Evolutionary conservation across 2,329 filamentous ascomycete species (phyloP).

Genomic region (Trichoderma oligosporum): DNA sequence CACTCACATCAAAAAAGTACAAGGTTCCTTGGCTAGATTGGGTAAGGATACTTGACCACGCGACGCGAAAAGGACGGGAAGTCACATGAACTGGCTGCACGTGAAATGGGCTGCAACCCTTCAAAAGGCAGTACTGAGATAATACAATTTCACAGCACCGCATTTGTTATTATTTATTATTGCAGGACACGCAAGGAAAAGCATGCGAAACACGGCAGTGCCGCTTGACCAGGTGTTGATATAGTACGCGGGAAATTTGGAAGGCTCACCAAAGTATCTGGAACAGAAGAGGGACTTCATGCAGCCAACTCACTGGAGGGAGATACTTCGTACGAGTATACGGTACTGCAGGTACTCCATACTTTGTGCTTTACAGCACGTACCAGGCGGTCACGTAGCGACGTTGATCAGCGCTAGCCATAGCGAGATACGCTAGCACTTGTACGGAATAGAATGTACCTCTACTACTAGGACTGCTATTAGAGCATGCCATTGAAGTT

Average conservation of each 20-base stretch:
- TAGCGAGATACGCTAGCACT: neutral
- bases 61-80: constrained; percentile 30
- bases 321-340: too few relatives aligned
- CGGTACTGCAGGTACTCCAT: too few relatives aligned
- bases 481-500: too few relatives aligned
- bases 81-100: constrained; percentile 31
- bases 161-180: neutral
- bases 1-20: constrained; percentile 4
- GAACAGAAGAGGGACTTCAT: neutral
- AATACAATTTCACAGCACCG: too few relatives aligned
- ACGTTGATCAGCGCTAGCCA: neutral
- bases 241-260: constrained; percentile 9
- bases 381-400: neutral
- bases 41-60: constrained; percentile 6
- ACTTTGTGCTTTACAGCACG: neutral
- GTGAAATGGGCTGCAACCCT: constrained; percentile 15
- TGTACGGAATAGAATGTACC: too few relatives aligned
- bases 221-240: constrained; percentile 3
- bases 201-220: constrained; percentile 18
- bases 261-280: neutral
- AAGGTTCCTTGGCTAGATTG: too few relatives aligned
- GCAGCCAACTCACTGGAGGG: too few relatives aligned
- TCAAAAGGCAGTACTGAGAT: neutral
- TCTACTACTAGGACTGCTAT: constrained; percentile 1
- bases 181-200: constrained; percentile 11